A percentile compares a stretch with the other conserved stretches of the same genome.
Conservation (phyloP, 768 basidiomycete species). For the Xanthoconium stramineum region DNA sequence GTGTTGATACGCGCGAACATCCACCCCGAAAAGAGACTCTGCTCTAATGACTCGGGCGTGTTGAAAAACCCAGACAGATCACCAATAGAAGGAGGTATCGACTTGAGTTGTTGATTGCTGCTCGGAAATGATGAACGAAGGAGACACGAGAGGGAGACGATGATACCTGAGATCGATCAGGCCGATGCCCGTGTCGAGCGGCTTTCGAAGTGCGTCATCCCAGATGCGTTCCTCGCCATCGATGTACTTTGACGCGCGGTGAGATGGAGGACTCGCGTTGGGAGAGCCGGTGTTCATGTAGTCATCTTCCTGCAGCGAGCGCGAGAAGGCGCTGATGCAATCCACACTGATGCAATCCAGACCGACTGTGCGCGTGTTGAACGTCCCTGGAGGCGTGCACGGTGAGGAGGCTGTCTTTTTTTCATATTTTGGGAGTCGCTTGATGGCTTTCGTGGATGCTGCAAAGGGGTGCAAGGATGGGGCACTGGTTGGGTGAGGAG, state of each 20-base stretch:
- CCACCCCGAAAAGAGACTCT: constrained; percentile 24
- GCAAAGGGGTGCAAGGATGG: constrained; percentile 49
- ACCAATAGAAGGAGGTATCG: constrained; percentile 45
- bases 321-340: constrained; percentile 10
- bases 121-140: constrained; percentile 11
- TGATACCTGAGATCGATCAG: constrained; percentile 53
- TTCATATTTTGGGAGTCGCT: constrained; percentile 44
- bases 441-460: constrained; percentile 49
- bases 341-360: constrained; percentile 16
- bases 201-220: constrained; percentile 43
- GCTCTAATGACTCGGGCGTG: constrained; percentile 36
- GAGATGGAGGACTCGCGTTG: constrained; percentile 6
- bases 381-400: constrained; percentile 22
- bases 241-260: constrained; percentile 17
- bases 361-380: constrained; percentile 12
- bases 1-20: constrained; percentile 34
- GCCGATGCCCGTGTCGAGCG: constrained; percentile 47
- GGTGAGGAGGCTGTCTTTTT: constrained; percentile 28
- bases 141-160: constrained; percentile 7
- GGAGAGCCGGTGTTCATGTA: constrained; percentile 9
- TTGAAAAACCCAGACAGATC: constrained; percentile 49
- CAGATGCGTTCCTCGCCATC: constrained; percentile 40
- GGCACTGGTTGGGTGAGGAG: constrained; percentile 14
- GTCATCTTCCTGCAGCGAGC: constrained; percentile 28
- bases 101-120: constrained; percentile 41